phyloP scores from a whole-genome alignment of 495 filamentous ascomycete species.

The Penicillium soppii region DNA sequence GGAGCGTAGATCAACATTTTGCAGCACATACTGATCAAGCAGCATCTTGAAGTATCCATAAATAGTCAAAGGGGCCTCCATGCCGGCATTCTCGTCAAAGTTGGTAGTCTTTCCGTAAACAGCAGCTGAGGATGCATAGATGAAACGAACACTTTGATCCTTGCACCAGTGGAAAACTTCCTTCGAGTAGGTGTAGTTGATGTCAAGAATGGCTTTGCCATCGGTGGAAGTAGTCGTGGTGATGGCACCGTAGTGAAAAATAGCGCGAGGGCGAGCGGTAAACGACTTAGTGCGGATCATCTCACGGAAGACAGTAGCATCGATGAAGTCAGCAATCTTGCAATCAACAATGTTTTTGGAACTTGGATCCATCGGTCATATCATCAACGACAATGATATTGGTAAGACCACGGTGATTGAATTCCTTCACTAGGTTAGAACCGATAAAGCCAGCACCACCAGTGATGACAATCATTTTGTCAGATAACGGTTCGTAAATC shows the following conservation, averaged over 20 bases:
- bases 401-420: neutral
- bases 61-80: neutral
- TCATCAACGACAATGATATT: slow-evolving; percentile 2
- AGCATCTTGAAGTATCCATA: slow-evolving; percentile 2
- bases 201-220: neutral
- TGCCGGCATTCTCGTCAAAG: neutral
- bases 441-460: slow-evolving; percentile 2
- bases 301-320: neutral
- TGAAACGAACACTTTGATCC: neutral
- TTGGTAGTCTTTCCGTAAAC: neutral
- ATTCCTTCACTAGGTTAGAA: slow-evolving; percentile 1
- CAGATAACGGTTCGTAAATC: too few relatives aligned
- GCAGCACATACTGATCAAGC: neutral
- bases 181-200: slow-evolving; percentile 3
- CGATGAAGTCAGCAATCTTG: neutral
- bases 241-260: neutral
- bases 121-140: slow-evolving; percentile 2
- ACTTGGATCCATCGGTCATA: slow-evolving; percentile 1
- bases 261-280: neutral
- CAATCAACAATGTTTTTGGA: slow-evolving; percentile 2
- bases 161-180: slow-evolving; percentile 6
- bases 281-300: neutral
- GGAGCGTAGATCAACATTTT: neutral
- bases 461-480: slow-evolving; percentile 1
- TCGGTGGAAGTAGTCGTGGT: neutral